Conservation (phyloP, 2,329 filamentous ascomycete genomes). For the Rhytidhysteron rufulum region DNA sequence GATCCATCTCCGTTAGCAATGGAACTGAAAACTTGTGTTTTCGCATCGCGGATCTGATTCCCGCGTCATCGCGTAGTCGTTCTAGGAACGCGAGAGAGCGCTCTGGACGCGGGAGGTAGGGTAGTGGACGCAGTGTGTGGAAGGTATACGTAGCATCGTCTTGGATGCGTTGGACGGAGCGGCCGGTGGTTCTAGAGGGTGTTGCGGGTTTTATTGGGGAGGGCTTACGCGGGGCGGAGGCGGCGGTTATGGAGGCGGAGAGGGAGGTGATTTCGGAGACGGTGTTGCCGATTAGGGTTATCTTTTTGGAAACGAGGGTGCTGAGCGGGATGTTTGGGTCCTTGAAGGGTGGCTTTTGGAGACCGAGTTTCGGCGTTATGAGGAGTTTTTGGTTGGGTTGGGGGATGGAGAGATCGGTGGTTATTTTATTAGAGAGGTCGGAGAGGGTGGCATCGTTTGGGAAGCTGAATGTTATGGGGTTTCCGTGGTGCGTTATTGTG, state of each 20-base stretch:
- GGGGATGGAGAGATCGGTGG: slow-evolving; percentile 56
- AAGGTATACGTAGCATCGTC: slow-evolving; percentile 77
- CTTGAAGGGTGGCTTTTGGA: slow-evolving; percentile 63
- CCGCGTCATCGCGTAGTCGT: slow-evolving; percentile 74
- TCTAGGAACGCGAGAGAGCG: slow-evolving; percentile 69
- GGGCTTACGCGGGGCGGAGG: slow-evolving; percentile 36
- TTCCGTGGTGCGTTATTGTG: slow-evolving; percentile 54
- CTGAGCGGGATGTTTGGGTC: slow-evolving; percentile 51
- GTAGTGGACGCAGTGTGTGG: slow-evolving; percentile 68
- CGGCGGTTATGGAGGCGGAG: slow-evolving; percentile 36
- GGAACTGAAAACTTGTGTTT: slow-evolving; percentile 81
- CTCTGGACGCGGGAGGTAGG: slow-evolving; percentile 71
- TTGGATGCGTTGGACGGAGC: slow-evolving; percentile 46
- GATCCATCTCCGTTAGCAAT: slow-evolving; percentile 93
- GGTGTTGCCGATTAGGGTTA: slow-evolving; percentile 63
- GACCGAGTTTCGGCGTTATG: slow-evolving; percentile 60
- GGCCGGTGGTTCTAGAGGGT: slow-evolving; percentile 31
- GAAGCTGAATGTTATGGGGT: slow-evolving; percentile 47
- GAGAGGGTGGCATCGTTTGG: slow-evolving; percentile 49
- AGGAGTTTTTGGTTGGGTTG: slow-evolving; percentile 63
- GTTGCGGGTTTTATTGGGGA: slow-evolving; percentile 39
- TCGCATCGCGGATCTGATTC: slow-evolving; percentile 78
- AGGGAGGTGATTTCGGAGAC: slow-evolving; percentile 57
- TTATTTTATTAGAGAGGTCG: slow-evolving; percentile 59
- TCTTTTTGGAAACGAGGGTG: slow-evolving; percentile 54